Percentiles rank a stretch among this genome's conserved stretches.
Conservation (phyloP, 1,284 basidiomycete species). For the Marasmius fiardii region DNA sequence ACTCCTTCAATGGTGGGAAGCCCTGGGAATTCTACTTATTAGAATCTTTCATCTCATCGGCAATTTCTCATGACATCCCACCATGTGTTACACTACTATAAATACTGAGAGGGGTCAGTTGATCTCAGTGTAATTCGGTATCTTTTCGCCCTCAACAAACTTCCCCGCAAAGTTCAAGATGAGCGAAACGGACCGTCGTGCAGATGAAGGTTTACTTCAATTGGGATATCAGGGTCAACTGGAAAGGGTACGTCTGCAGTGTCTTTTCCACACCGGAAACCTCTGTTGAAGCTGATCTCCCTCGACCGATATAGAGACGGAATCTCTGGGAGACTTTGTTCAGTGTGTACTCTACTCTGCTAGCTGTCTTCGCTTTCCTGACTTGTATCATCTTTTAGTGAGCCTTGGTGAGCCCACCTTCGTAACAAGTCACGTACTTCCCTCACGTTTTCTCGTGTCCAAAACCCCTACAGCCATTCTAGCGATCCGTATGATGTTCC, state of each 20-base stretch:
- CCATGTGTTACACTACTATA: too few relatives aligned
- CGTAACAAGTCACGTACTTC: neutral
- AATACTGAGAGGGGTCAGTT: too few relatives aligned
- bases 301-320: neutral
- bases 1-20: too few relatives aligned
- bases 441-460: neutral
- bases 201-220: neutral
- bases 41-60: too few relatives aligned
- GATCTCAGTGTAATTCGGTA: too few relatives aligned
- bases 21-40: too few relatives aligned
- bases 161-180: neutral
- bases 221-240: neutral
- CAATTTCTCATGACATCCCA: too few relatives aligned
- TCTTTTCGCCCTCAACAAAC: neutral
- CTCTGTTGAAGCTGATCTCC: neutral
- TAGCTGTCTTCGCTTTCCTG: too few relatives aligned
- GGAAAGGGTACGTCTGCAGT: neutral
- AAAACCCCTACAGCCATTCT: conserved; percentile 37
- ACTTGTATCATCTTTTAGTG: neutral
- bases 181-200: neutral
- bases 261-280: neutral
- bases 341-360: neutral
- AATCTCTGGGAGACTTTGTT: neutral
- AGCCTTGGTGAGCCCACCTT: neutral
- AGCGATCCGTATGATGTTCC: conserved; percentile 43